Base-by-base conservation (phyloP, 75 land plant genomes). In the Pinus taeda region DNA sequence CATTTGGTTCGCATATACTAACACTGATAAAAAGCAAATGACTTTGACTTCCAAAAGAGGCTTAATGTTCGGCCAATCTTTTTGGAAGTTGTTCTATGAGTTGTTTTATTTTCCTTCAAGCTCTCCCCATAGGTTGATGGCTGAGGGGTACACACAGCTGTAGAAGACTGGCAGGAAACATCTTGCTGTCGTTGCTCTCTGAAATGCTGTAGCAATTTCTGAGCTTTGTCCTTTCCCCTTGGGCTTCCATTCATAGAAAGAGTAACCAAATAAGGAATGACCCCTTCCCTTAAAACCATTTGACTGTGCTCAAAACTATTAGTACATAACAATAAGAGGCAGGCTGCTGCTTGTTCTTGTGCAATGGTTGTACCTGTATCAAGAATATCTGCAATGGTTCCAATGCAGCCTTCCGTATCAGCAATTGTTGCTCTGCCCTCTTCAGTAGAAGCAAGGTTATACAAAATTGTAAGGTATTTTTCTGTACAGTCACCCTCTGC, bases 201-300 rank as follows among this genome's bases (percentile, higher is more conserved):
- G 74, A 95, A 95, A 71, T 90, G 82, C 86, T 88, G 92, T 59
- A 95, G 81, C 84, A 95, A 88, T 76, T 90, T 95, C 81, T 91
- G 89, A 17, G 98, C 93, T 81, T 95, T 95, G 70, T 91, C 94
- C 75, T 76, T 83, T 4, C 93, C 92, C 67, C 92, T 89, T 2
- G 83, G 57, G 1, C 86, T 93, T 15, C 93, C 96, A 76, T 85
- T 91, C 49, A 93, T 92, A 26, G 98, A 93, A 11, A 93, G 79
- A n/a, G 90, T 83, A 17, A 95, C 96, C 45, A 95, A 84, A 0
- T 91, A 77, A 15, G 98, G 98, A 42, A 95, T 91, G 15, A 93
- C 98, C 29, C 98, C 98, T 80, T 95, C 98, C 72, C 85, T 89
- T 71, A 95, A 77, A 59, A 95, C 88, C 83, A 91, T 71, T 49